Base-by-base conservation (phyloP, 345 rosid species). In the Camelina neglecta region DNA sequence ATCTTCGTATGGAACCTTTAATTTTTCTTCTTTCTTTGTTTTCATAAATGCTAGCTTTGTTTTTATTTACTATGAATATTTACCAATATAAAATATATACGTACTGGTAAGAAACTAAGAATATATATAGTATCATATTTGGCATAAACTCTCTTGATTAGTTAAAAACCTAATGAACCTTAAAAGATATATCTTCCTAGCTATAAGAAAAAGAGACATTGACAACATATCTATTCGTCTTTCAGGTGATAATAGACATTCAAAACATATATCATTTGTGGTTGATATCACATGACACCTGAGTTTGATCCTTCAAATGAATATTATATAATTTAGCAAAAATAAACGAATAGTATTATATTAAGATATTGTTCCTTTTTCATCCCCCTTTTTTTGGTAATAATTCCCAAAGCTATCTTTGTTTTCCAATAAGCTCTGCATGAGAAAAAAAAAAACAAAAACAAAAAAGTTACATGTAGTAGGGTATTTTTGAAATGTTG, bases 111-210 rank as follows among this genome's bases (percentile, higher is more conserved):
- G 15, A 26, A 26, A 18, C 0, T 18, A 18, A 18, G 18, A 18
- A 18, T 18, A 18, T 18, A 18, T 18, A 18, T 18, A 18, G 18
- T 18, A 18, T 42, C 12, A 26, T 56, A 29, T 26, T 42, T 56
- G 55, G 55, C 20, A 57, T 31, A 29, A 31, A 42, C 47, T 58
- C 57, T 44, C 65, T 70, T 45, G 47, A 58, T 70, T 45, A 58
- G 45, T 47, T 45, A 18, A 31, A 31, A 31, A 8, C 74, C 29
- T n/a, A 35, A 24, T 7, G 21, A 58, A 44, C 21, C 35, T 29
- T 42, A 29, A 41, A 29, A 56, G 16, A 39, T n/a, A 54, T 7
- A 29, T 35, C 8, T 57, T 44, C 18, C 31, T 29, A 4, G 5
- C 31, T 29, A 13, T 6, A 23, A 24, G 53, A 21, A 55, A 54